A percentile compares a stretch with the other conserved stretches of the same genome.
Evolutionary conservation across 2,329 filamentous ascomycete genomes (phyloP).

Genomic region (Drechslera avenae): DNA sequence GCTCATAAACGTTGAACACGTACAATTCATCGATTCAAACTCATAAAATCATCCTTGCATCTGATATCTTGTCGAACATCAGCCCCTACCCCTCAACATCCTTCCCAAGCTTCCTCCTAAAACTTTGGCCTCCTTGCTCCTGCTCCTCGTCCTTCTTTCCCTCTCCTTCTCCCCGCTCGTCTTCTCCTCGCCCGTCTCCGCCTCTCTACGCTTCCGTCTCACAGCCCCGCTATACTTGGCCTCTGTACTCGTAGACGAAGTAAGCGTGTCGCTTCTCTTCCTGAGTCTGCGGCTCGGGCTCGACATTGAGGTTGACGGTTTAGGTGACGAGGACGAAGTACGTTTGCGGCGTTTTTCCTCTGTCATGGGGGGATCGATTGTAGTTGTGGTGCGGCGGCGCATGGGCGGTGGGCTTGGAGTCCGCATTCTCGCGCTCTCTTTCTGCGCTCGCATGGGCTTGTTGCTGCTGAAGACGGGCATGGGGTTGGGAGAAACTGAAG

Average conservation of each 20-base stretch:
- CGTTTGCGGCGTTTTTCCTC: slow-evolving; percentile 12
- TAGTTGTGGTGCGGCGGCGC: slow-evolving; percentile 1
- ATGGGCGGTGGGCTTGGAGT: slow-evolving; percentile 12
- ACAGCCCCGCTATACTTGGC: slow-evolving; percentile 4
- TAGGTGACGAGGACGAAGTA: slow-evolving; percentile 1
- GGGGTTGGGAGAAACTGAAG: not conserved
- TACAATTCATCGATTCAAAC: no score
- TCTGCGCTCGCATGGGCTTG: no score
- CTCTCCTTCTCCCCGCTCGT: slow-evolving; percentile 11
- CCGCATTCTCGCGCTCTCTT: not conserved
- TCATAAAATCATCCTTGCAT: no score
- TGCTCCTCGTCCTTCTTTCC: slow-evolving; percentile 5
- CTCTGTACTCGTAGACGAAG: slow-evolving; percentile 20
- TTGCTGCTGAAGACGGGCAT: not conserved
- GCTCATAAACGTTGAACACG: no score
- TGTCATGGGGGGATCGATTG: not conserved
- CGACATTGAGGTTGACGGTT: slow-evolving; percentile 3
- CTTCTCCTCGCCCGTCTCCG: slow-evolving; percentile 18
- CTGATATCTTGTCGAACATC: not conserved
- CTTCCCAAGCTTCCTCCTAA: slow-evolving; percentile 12
- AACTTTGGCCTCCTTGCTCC: slow-evolving; percentile 10
- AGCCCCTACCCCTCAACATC: slow-evolving; percentile 20
- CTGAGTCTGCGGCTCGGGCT: slow-evolving; percentile 19
- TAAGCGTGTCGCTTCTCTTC: slow-evolving; percentile 32
- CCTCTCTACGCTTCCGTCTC: slow-evolving; percentile 14